Evolutionary conservation across 208 protist genomes (phyloP).

Genomic region (Wallacemonas sp.): DNA sequence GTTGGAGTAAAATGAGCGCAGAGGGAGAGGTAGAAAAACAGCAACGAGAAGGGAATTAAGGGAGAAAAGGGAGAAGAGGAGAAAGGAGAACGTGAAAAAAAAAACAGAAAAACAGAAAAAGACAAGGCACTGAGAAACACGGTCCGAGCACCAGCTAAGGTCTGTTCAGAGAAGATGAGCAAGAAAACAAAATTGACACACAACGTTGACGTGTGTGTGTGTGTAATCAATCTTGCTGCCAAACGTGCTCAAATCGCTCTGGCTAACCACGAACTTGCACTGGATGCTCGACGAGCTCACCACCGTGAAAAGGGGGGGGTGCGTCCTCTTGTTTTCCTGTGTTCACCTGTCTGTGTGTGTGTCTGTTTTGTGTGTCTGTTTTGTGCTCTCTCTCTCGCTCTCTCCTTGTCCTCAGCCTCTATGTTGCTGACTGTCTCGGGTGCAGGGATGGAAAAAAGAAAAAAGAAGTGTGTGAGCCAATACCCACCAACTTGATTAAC

Average conservation of each 20-base stretch:
- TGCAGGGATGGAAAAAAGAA: no score
- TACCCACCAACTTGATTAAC: no score
- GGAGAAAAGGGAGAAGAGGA: not conserved
- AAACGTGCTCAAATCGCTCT: no score
- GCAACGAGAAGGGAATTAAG: conserved; percentile 8
- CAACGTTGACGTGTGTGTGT: no score
- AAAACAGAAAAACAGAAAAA: not conserved
- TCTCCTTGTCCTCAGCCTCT: not conserved
- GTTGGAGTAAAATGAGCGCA: no score
- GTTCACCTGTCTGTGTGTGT: not conserved
- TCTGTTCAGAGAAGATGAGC: not conserved
- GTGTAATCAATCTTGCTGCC: no score
- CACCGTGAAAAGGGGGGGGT: no score
- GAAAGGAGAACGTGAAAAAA: conserved; percentile 15
- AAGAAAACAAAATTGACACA: not conserved
- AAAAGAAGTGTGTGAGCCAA: no score
- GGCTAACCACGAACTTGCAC: no score
- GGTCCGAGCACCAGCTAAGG: not conserved
- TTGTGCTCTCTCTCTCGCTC: not conserved
- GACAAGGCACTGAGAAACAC: not conserved
- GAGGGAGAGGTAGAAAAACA: conserved; percentile 10
- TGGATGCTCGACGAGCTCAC: no score
- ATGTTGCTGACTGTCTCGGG: no score
- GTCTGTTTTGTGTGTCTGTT: not conserved
- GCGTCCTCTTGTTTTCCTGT: no score